Evolutionary conservation across 2,329 filamentous ascomycete genomes (phyloP).

Genomic region (Dendrostoma leiphaemia): DNA sequence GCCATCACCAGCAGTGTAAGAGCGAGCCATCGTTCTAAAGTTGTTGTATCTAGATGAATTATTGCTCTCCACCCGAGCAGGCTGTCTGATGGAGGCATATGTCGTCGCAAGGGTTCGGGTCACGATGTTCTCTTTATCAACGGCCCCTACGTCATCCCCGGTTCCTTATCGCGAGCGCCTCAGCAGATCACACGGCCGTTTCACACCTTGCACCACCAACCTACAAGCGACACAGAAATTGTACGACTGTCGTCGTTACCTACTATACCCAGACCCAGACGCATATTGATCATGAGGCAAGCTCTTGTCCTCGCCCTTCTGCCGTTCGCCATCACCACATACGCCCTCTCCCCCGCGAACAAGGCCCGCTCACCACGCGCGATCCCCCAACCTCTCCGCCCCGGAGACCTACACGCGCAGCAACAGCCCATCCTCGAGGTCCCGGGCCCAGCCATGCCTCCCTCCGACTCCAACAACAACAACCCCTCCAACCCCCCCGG

Average conservation of each 20-base stretch:
- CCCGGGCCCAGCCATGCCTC: conserved; percentile 25
- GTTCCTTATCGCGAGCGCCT: not conserved
- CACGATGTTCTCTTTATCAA: not conserved
- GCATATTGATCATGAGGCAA: not conserved
- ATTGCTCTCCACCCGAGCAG: too few species aligned
- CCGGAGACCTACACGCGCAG: conserved; percentile 20
- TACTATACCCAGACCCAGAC: not conserved
- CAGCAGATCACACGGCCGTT: not conserved
- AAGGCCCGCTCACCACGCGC: conserved; percentile 5
- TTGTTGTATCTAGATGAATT: too few species aligned
- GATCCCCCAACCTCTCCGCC: conserved; percentile 23
- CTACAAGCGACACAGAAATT: too few species aligned
- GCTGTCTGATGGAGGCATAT: too few species aligned
- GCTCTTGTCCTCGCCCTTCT: not conserved
- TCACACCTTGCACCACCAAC: not conserved
- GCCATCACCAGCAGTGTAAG: too few species aligned
- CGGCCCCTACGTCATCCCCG: not conserved
- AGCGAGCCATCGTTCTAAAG: too few species aligned
- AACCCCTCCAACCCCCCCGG: conserved; percentile 14
- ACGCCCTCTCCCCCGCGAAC: conserved; percentile 15
- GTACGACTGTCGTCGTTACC: not conserved
- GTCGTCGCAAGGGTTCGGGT: not conserved
- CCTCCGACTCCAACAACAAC: too few species aligned
- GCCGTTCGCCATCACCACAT: not conserved
- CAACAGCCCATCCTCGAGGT: conserved; percentile 33